These are phyloP conservation scores for Daldinia childiae DNA, from an alignment of 495 filamentous ascomycete genomes.

Conservation along the genomic window DNA sequence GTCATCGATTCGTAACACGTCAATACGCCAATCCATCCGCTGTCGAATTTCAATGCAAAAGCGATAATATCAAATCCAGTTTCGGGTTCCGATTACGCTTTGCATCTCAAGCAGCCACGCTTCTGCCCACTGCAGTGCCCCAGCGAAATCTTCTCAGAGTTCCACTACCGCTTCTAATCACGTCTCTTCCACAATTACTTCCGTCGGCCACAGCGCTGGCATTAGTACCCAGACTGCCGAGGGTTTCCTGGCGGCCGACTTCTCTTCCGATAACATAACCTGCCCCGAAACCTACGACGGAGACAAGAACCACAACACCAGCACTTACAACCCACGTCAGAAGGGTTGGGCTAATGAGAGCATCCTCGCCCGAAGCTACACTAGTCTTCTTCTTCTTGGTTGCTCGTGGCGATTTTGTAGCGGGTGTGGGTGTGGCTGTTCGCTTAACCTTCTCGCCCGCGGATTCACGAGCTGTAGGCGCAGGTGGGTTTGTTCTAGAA, in stretches of 20 bases:
- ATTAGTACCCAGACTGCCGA: slow-evolving; percentile 49
- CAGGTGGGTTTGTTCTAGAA: slow-evolving; percentile 18
- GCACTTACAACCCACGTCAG: slow-evolving; percentile 93
- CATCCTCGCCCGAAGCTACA: slow-evolving; percentile 43
- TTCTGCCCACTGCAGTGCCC: slow-evolving; percentile 54
- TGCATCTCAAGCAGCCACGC: slow-evolving; percentile 50
- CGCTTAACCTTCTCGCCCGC: slow-evolving; percentile 62
- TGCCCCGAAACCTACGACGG: slow-evolving; percentile 90
- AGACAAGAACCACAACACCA: slow-evolving; percentile 90
- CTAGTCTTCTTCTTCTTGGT: slow-evolving; percentile 65
- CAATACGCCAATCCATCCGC: slow-evolving; percentile 18
- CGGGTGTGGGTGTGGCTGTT: slow-evolving; percentile 49
- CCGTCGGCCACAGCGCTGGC: slow-evolving; percentile 48
- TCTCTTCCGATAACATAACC: slow-evolving; percentile 90
- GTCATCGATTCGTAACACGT: slow-evolving; percentile 36
- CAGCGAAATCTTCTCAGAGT: slow-evolving; percentile 59
- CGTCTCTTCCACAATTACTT: slow-evolving; percentile 54
- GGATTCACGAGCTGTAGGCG: slow-evolving; percentile 38
- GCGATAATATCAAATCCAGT: slow-evolving; percentile 13
- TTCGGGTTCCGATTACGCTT: not conserved
- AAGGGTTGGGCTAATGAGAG: slow-evolving; percentile 72
- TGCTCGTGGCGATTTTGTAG: slow-evolving; percentile 50
- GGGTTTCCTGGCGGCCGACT: slow-evolving; percentile 73
- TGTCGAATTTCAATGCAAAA: slow-evolving; percentile 20
- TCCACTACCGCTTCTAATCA: slow-evolving; percentile 51